Evolutionary conservation across 139 green algal genomes (phyloP).

Genomic region (Chlorella sorokiniana): DNA sequence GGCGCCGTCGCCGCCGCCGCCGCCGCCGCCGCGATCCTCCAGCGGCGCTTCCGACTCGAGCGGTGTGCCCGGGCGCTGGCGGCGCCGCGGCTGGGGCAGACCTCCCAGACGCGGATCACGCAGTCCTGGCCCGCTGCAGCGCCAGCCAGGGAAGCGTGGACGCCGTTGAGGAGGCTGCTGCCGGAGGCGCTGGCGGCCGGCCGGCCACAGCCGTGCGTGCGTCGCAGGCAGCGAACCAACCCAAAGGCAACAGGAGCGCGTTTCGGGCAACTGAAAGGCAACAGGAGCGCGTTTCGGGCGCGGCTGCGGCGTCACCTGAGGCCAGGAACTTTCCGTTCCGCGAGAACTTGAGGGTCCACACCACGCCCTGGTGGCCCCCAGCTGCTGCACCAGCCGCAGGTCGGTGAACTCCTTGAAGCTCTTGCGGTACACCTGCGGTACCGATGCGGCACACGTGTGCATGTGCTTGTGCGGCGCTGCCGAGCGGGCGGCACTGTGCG

Average conservation of each 20-base stretch:
- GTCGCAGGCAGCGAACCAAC: too few relatives aligned
- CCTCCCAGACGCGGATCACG: slow-evolving; percentile 77
- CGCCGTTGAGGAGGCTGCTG: too few relatives aligned
- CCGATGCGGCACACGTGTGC: too few relatives aligned
- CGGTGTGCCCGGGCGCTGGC: slow-evolving; percentile 31
- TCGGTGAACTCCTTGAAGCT: slow-evolving; percentile 71
- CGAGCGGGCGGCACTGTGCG: neutral
- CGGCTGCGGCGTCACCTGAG: slow-evolving; percentile 28
- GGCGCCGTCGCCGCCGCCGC: neutral
- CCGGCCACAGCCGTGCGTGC: neutral
- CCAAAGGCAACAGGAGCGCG: too few relatives aligned
- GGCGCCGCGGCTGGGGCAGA: slow-evolving; percentile 20
- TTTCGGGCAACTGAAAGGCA: too few relatives aligned
- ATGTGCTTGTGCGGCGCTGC: too few relatives aligned
- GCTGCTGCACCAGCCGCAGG: slow-evolving; percentile 63
- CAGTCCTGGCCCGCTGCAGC: slow-evolving; percentile 80
- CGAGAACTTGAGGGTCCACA: slow-evolving; percentile 84
- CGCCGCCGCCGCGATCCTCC: slow-evolving; percentile 2
- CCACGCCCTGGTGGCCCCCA: slow-evolving; percentile 61
- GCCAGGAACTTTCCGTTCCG: slow-evolving; percentile 78
- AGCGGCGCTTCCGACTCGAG: slow-evolving; percentile 9
- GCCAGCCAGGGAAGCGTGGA: neutral
- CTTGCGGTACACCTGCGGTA: slow-evolving; percentile 59
- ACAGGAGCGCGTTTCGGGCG: too few relatives aligned
- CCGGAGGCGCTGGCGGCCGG: neutral